phyloP scores from a whole-genome alignment of 768 basidiomycete genomes.

The Mycena epipterygia region DNA sequence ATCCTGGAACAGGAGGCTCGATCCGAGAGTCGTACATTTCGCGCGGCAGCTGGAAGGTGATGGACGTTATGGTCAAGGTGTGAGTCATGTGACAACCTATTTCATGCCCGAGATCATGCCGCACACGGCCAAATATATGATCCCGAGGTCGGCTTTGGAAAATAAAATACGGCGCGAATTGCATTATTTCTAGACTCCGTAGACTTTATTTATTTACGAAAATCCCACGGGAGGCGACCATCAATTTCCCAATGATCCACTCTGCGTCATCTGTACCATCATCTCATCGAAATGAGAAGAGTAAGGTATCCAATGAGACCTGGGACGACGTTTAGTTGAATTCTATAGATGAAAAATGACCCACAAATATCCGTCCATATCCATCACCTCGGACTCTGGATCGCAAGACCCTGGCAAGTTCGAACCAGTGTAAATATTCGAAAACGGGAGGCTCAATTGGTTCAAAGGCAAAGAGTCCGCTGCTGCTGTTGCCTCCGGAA shows the following conservation, averaged over 20 bases:
- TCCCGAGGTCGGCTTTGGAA: too few relatives aligned
- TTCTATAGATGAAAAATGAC: neutral
- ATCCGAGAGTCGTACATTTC: neutral
- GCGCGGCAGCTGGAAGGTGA: too few relatives aligned
- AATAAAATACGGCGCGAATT: too few relatives aligned
- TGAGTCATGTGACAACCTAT: too few relatives aligned
- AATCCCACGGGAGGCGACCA: too few relatives aligned
- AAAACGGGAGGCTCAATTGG: neutral
- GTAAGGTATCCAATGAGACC: slow-evolving; percentile 21
- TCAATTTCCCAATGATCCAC: neutral
- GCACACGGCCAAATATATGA: too few relatives aligned
- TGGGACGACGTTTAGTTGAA: neutral
- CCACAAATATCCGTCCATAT: slow-evolving; percentile 6
- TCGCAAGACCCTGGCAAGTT: neutral
- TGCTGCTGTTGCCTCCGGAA: neutral
- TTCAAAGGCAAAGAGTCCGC: neutral
- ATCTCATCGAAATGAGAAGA: neutral
- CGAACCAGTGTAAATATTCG: neutral
- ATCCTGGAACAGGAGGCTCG: neutral
- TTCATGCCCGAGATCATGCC: too few relatives aligned
- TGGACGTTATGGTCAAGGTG: too few relatives aligned
- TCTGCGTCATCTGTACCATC: neutral
- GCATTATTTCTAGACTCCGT: too few relatives aligned
- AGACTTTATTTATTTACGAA: too few relatives aligned
- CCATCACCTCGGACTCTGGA: neutral